Evolutionary conservation across 768 basidiomycete species (phyloP).

Genomic region (Lactifluus volemus): DNA sequence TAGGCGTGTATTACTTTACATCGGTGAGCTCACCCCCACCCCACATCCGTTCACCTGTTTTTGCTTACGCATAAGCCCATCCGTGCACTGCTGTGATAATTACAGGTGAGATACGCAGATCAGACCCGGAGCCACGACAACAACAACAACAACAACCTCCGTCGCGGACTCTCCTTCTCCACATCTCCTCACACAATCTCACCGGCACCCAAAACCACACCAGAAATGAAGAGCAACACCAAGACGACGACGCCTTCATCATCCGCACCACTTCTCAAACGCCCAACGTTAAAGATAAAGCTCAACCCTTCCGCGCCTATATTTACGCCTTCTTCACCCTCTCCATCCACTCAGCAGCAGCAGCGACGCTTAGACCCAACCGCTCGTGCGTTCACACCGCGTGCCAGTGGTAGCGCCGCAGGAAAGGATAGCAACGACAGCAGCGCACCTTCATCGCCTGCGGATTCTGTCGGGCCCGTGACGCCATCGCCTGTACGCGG

Average conservation of each 20-base stretch:
- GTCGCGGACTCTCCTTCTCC: no score
- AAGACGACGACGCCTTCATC: no score
- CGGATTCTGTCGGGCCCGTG: neutral
- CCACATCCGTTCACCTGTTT: no score
- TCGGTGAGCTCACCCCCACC: neutral
- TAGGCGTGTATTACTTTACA: neutral
- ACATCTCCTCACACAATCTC: no score
- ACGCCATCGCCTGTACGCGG: neutral
- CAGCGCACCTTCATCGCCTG: neutral
- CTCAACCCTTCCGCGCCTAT: conserved; percentile 1
- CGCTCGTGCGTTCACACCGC: conserved; percentile 4
- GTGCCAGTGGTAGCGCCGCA: neutral
- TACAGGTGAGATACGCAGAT: no score
- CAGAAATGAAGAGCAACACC: no score
- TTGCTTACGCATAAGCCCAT: no score
- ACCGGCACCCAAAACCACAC: no score
- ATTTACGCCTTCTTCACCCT: neutral
- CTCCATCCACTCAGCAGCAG: neutral
- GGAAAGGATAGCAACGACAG: neutral
- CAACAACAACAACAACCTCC: no score
- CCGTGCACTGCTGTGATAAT: no score
- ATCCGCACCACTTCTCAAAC: no score
- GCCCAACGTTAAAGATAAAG: neutral
- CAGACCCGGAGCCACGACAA: no score
- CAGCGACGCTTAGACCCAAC: neutral